Evolutionary conservation across 2,329 filamentous ascomycete species (phyloP), one percentile per base, ranked within the genome.

Genomic region (Pleurostoma richardsiae): DNA sequence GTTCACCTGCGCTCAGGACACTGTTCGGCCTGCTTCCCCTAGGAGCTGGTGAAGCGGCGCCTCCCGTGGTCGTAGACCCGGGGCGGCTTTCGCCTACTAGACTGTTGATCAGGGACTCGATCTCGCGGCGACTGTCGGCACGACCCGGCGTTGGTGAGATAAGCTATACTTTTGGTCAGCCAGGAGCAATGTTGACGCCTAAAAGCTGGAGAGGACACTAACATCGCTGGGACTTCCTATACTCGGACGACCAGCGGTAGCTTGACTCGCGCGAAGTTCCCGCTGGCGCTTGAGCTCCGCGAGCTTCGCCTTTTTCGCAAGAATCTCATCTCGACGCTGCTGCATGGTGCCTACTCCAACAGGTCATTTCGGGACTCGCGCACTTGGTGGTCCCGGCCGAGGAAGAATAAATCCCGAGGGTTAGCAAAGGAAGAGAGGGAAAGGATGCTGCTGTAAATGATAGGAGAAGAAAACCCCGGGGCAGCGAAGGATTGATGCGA

Each of bases 271-370:
- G 49, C 91, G 81, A 57, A 92, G 73, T 66, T 95, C 90, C 58
- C 94, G 82, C 71, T 96, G 90, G 52, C 88, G 83, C 73, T 96
- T 96, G 55, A 99, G 80, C 77, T 97, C 94, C 43, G 89, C 91
- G 59, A 99, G 89, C 76, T 94, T 96, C 53, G 91, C 92, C 76
- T 89, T 92, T 74, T 99, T 99, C 57, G 90, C 91, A 59, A 94
- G 76, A 57, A 99, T 96, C 75, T 99, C 94, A 75, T 96, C 90
- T 74, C 90, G 87, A 59, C 91, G 86, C 77, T 91, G 85, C 71
- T 86, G 82, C 76, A 86, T 85, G 56, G 61, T 71, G 67, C 52
- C 61, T 52, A 61, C 57, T 58, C 62, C 59, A 67, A 60, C 39
- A 41, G 67, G 73, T 70, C 76, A 79, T 79, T 48, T 64, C 72